Evolutionary conservation across 805 yeast species (phyloP), one percentile per base, ranked within the genome.

Genomic region (Sungouiella thailandica): DNA sequence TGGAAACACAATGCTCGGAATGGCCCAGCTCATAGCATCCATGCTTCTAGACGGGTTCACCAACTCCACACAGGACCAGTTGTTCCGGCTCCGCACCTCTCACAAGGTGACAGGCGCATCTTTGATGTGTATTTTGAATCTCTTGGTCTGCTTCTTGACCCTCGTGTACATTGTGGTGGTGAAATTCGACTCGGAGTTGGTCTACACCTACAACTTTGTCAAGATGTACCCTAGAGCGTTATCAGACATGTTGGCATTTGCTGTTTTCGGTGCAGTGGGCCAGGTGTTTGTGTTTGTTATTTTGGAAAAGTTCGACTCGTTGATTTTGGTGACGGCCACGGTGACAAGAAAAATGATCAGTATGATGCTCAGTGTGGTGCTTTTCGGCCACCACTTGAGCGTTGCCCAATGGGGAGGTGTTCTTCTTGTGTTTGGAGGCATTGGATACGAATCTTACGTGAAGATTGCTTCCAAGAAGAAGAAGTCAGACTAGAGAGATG

Each of bases 301-400:
- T 2, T 62, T 93, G 29, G 93, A 86, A 47, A 71, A 76, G 37
- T 93, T 85, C 53, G 96, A 90, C 31, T 86, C 96, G 2, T 64
- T 93, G 39, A 74, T 84, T 0, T 66, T 93, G 35, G 88, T 90
- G 18, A 90, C 96, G 25, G 90, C 94, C 12, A 93, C 97, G 0
- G 97, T 93, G 7, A 90, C 98, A 1, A 73, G 99, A 48, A 93
- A 93, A 53, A 90, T 93, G 96, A 66, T 88, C 31, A 87, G 97
- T 25, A 90, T 93, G 97, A 70, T 88, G 22, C 60, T 90, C 34
- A 83, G 95, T 50, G 96, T 93, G 32, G 56, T 86, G 3, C 62
- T 90, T 43, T 90, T 87, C 60, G 90, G 93, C n/a, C 97, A 93
- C 54, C 53, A 57, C 4, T 70, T 93, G 44, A 67, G 62, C 20